Evolutionary conservation across 2,329 filamentous ascomycete genomes (phyloP), one percentile per base, ranked within the genome.

Genomic region (Sporothrix protearum): DNA sequence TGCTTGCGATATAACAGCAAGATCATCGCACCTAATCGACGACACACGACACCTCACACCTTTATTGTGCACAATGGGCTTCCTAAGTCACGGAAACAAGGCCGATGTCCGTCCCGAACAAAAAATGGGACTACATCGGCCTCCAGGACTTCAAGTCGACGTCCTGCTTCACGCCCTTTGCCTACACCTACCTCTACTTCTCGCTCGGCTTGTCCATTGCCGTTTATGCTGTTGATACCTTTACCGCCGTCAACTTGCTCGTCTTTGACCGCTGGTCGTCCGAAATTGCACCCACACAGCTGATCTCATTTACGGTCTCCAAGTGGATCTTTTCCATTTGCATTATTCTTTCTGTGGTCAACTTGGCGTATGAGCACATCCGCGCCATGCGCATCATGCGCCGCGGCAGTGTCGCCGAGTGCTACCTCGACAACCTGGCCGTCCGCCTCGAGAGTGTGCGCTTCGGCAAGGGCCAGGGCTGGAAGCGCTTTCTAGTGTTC

Each of bases 291-390:
- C 94, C 94, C 1, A 86, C 88, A 53, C 78, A 80, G 71, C 74
- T 82, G n/a, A 91, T 98, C 75, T 87, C 89, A 3, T 89, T 96
- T 77, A 83, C 88, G 66, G 87, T 95, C 70, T 92, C 93, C 14
- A 96, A 96, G 82, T 97, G 94, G 94, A 94, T 99, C 79, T 99
- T 98, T 79, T 91, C 93, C 36, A 88, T 89, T 71, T 97, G 94
- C 80, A 98, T 99, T 78, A 91, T 98, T 74, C 85, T 96, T 47
- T 98, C 94, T 10, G 94, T 95, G 80, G 83, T 93, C 75, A 92
- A 98, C 75, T 86, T 96, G 36, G 85, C 83, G 19, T 96, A 91
- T 77, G 92, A 97, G 80, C 93, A 92, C 83, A 78, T 96, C 64
- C 88, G 92, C 70, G 94, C 95, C 33, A 82, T 91, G 73, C 89